Percentiles rank a stretch among this genome's conserved stretches.
phyloP scores from a whole-genome alignment of 768 basidiomycete species.

The Leccinum subgranulosum region DNA sequence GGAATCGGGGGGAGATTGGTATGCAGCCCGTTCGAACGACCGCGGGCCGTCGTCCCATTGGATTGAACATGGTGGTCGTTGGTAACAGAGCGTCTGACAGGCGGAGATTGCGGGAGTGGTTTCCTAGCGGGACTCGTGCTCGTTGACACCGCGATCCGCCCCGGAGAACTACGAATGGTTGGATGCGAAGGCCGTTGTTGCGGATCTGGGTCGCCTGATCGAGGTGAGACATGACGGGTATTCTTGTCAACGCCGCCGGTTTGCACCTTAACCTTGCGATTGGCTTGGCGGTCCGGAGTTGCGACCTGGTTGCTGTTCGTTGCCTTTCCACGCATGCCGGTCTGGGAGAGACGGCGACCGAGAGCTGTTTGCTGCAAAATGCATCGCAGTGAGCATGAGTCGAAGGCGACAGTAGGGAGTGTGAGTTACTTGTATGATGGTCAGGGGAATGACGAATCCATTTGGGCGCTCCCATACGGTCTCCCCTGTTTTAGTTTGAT shows the following conservation, averaged over 20 bases:
- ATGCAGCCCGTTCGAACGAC: constrained; percentile 33
- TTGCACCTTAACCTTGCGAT: constrained; percentile 38
- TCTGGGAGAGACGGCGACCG: constrained; percentile 65
- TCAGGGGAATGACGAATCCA: constrained; percentile 88
- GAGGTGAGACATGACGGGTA: constrained; percentile 29
- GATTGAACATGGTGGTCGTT: constrained; percentile 27
- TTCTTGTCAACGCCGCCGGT: constrained; percentile 34
- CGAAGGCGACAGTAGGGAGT: neutral
- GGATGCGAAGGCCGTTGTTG: constrained; percentile 31
- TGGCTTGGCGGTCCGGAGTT: constrained; percentile 28
- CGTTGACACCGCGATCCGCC: constrained; percentile 24
- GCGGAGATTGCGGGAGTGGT: constrained; percentile 21
- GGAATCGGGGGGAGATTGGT: constrained; percentile 59
- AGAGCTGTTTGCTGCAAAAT: constrained; percentile 61
- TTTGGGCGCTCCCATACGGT: constrained; percentile 92
- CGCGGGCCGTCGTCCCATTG: constrained; percentile 25
- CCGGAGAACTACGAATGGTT: constrained; percentile 33
- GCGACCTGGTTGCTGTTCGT: constrained; percentile 12
- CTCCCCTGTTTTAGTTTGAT: constrained; percentile 87
- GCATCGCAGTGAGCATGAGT: constrained; percentile 5
- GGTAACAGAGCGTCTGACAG: constrained; percentile 32
- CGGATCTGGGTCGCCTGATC: constrained; percentile 26
- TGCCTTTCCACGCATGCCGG: constrained; percentile 33
- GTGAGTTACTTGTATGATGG: constrained; percentile 73
- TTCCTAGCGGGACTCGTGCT: constrained; percentile 27